Evolutionary conservation across 2,329 filamentous ascomycete species (phyloP).

Genomic region (Raffaelea ambrosiae): DNA sequence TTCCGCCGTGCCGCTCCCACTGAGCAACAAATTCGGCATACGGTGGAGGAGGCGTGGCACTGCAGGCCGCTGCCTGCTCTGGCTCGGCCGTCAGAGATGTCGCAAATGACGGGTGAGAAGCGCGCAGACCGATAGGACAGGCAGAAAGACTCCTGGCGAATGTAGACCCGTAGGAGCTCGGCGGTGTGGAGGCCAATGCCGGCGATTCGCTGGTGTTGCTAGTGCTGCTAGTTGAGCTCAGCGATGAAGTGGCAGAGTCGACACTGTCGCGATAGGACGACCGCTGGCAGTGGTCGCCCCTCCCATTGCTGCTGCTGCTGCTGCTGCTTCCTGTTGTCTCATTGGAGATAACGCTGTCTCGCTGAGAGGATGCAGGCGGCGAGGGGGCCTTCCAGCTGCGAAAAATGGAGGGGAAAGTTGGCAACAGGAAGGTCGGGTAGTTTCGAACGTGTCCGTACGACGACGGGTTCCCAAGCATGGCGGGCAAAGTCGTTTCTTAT

Average conservation of each 20-base stretch:
- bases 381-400: slow-evolving; percentile 6
- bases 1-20: not conserved
- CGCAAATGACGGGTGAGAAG: slow-evolving; percentile 3
- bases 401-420: slow-evolving; percentile 16
- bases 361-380: slow-evolving; percentile 14
- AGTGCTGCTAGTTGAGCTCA: not conserved
- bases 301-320: too few relatives aligned
- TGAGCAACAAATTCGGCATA: not conserved
- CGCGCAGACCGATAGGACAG: not conserved
- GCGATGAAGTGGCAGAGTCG: slow-evolving; percentile 3
- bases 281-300: not conserved
- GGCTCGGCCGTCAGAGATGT: slow-evolving; percentile 1
- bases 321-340: too few relatives aligned
- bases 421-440: slow-evolving; percentile 19
- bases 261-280: slow-evolving; percentile 2
- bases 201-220: not conserved
- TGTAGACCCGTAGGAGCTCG: not conserved
- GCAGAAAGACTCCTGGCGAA: not conserved
- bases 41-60: too few relatives aligned
- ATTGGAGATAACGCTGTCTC: not conserved
- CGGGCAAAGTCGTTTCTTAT: not conserved
- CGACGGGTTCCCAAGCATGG: not conserved
- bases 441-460: slow-evolving; percentile 3
- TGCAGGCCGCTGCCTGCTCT: not conserved
- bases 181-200: slow-evolving; percentile 16